These are phyloP conservation scores for Xylariaceae sp. DNA, from an alignment of 2,329 filamentous ascomycete species.

Conservation along the genomic window DNA sequence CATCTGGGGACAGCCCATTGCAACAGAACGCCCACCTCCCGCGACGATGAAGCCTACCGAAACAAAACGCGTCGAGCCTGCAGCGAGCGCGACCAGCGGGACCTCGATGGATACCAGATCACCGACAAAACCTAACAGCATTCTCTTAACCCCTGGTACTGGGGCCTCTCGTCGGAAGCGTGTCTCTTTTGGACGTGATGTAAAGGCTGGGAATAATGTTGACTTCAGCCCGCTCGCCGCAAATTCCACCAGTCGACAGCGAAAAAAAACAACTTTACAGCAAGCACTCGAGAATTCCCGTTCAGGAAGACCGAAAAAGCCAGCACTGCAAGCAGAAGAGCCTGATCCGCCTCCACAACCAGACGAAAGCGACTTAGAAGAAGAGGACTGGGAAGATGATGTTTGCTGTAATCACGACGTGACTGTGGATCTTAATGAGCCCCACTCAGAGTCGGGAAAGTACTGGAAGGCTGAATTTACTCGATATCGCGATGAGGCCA, in stretches of 20 bases:
- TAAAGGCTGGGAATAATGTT: slow-evolving; percentile 48
- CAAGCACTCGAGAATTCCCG: slow-evolving; percentile 41
- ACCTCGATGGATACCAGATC: slow-evolving; percentile 47
- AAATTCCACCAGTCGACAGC: slow-evolving; percentile 22
- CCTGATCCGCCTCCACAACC: too few relatives aligned
- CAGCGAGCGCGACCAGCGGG: slow-evolving; percentile 32
- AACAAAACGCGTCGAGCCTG: slow-evolving; percentile 42
- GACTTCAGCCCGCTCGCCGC: slow-evolving; percentile 33
- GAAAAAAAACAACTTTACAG: slow-evolving; percentile 37
- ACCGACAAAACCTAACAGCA: slow-evolving; percentile 60
- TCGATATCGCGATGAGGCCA: slow-evolving; percentile 73
- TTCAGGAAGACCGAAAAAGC: slow-evolving; percentile 26
- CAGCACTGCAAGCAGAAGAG: slow-evolving; percentile 31
- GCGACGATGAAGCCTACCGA: slow-evolving; percentile 44
- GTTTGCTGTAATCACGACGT: slow-evolving; percentile 62
- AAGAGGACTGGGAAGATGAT: slow-evolving; percentile 64
- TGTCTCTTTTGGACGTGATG: slow-evolving; percentile 68
- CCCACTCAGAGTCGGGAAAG: slow-evolving; percentile 74
- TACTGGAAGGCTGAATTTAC: slow-evolving; percentile 84
- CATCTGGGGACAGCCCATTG: slow-evolving; percentile 64
- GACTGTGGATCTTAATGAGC: slow-evolving; percentile 74
- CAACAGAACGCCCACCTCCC: slow-evolving; percentile 38
- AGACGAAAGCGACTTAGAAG: slow-evolving; percentile 48
- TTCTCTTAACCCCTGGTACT: slow-evolving; percentile 68
- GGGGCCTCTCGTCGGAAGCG: slow-evolving; percentile 66